Percentiles rank a stretch among this genome's conserved stretches.
Conservation (phyloP, 495 filamentous ascomycete species). For the Chaetomium fimeti region DNA sequence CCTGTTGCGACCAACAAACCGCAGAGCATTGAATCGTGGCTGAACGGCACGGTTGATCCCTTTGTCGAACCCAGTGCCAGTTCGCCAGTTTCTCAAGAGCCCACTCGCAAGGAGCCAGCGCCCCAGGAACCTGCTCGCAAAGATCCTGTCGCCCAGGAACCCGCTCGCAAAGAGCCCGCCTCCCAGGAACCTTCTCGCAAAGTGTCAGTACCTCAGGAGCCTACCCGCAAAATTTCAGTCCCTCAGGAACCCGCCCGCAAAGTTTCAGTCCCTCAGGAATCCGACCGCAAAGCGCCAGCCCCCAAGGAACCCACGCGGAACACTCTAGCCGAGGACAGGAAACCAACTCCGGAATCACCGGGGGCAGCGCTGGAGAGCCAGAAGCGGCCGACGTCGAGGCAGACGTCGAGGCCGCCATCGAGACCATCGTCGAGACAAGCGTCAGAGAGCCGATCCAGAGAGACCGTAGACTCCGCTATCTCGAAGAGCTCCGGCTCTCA, state of each 20-base stretch:
- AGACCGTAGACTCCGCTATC: not conserved
- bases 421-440: conserved; percentile 1
- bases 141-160: conserved; percentile 36
- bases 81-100: not conserved
- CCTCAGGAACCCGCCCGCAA: not conserved
- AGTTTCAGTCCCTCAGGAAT: conserved; percentile 35
- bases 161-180: conserved; percentile 29
- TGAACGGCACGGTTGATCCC: conserved; percentile 69
- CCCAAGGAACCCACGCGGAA: not conserved
- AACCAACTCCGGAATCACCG: not conserved
- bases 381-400: conserved; percentile 1
- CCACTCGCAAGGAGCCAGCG: not conserved
- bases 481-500: not conserved
- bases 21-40: conserved; percentile 71
- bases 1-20: conserved; percentile 46
- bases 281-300: conserved; percentile 28
- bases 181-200: not conserved
- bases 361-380: not conserved
- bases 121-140: not conserved
- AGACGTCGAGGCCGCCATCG: not conserved
- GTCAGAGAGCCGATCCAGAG: conserved; percentile 10
- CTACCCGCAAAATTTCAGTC: conserved; percentile 28
- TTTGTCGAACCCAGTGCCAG: conserved; percentile 57
- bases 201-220: conserved; percentile 36
- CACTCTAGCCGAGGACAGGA: not conserved